phyloP scores from a whole-genome alignment of 345 rosid species.

The Draba incana region DNA sequence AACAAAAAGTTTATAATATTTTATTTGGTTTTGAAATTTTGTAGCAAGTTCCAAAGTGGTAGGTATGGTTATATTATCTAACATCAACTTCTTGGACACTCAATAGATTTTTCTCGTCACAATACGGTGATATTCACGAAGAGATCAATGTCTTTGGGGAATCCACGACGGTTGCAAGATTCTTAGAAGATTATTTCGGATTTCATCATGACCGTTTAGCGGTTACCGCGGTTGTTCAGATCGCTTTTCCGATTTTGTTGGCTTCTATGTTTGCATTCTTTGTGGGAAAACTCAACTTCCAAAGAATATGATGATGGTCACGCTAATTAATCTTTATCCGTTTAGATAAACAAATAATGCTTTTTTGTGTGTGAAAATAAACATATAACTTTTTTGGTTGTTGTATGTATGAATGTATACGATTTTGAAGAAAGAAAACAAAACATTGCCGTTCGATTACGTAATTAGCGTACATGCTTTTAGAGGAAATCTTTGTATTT shows the following conservation, averaged over 20 bases:
- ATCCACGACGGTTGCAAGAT: constrained; percentile 45
- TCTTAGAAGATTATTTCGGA: constrained; percentile 65
- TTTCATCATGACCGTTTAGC: constrained; percentile 50
- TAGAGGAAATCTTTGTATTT: background rate
- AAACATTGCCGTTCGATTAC: background rate
- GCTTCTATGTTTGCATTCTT: constrained; percentile 64
- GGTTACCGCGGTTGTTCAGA: constrained; percentile 45
- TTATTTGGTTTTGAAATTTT: background rate
- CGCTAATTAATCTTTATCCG: background rate
- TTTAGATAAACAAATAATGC: background rate
- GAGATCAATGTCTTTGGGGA: constrained; percentile 56
- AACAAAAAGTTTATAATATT: background rate
- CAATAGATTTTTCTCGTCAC: constrained; percentile 65
- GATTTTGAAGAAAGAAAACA: background rate
- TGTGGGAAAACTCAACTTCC: constrained; percentile 62
- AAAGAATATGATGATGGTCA: constrained; percentile 50
- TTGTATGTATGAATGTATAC: background rate
- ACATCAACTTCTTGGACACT: constrained; percentile 80
- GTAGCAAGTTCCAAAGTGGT: constrained; percentile 81
- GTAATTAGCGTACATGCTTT: background rate
- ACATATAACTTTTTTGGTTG: background rate
- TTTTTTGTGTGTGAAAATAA: background rate
- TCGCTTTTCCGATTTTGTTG: constrained; percentile 51
- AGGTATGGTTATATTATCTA: constrained; percentile 75
- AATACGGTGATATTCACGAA: constrained; percentile 64